phyloP scores from a whole-genome alignment of 169 alveolate species.

The Eimeria praecox region DNA sequence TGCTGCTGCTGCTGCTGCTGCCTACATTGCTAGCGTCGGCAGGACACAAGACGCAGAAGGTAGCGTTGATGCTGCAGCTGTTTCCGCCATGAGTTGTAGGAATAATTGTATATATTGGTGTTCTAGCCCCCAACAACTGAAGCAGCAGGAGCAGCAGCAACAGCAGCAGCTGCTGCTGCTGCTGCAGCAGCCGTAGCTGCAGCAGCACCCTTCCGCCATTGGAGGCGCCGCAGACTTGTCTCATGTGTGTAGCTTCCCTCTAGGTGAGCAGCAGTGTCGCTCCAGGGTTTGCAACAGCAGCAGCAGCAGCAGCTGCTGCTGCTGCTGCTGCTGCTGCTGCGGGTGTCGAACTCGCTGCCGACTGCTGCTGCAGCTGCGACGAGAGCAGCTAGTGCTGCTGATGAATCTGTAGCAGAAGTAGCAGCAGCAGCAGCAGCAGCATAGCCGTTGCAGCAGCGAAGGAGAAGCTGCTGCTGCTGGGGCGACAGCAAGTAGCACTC shows the following conservation, averaged over 20 bases:
- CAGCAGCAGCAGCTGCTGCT: neutral
- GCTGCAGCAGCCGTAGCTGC: neutral
- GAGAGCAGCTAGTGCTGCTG: neutral
- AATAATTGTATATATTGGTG: neutral
- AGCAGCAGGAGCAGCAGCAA: constrained; percentile 6
- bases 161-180: constrained; percentile 7
- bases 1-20: constrained; percentile 25
- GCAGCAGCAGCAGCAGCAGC: neutral
- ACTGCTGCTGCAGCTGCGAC: constrained; percentile 6
- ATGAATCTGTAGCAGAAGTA: neutral
- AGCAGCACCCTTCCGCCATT: neutral
- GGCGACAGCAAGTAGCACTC: neutral
- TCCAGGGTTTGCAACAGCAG: neutral
- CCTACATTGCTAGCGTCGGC: neutral
- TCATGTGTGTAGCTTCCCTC: neutral
- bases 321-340: constrained; percentile 25
- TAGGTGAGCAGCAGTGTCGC: neutral
- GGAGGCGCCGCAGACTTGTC: neutral
- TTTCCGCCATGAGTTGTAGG: neutral
- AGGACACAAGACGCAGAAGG: neutral
- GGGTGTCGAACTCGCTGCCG: neutral
- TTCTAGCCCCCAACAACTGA: neutral
- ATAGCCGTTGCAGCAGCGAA: neutral
- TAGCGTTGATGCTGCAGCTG: neutral
- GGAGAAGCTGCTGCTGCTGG: neutral